Percentiles rank a stretch among this genome's conserved stretches.
Conservation (phyloP, 306 rosid genomes). For the Cyclanthera cordifolia region DNA sequence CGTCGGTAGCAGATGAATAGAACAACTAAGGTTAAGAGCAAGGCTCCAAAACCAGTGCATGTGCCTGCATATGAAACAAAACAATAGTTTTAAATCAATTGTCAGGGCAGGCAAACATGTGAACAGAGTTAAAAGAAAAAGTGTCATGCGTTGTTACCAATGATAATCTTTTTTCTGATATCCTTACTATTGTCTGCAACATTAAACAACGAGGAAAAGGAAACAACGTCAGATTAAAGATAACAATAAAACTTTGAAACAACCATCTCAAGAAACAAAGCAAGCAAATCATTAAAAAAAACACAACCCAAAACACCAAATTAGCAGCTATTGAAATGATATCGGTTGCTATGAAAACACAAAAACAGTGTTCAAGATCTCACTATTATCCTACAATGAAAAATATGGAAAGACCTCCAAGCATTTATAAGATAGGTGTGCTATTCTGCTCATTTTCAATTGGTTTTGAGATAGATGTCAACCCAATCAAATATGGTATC, state of each 20-base stretch:
- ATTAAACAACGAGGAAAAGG: not conserved
- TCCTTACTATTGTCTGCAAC: constrained; percentile 15
- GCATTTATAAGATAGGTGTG: no score
- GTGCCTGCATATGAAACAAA: constrained; percentile 21
- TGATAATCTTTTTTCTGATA: not conserved
- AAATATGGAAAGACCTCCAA: no score
- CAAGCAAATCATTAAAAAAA: not conserved
- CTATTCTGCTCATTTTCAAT: no score
- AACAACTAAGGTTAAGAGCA: not conserved
- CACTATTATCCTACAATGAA: no score
- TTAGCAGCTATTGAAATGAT: not conserved
- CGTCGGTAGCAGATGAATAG: constrained; percentile 15
- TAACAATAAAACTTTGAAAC: not conserved
- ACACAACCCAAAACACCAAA: not conserved
- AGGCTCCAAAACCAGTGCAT: not conserved
- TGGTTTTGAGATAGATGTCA: no score
- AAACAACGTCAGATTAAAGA: not conserved
- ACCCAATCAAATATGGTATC: no score
- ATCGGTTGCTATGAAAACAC: not conserved
- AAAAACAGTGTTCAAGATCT: no score
- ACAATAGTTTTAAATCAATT: not conserved
- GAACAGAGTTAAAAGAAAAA: not conserved
- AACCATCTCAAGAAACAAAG: not conserved
- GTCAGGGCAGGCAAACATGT: not conserved
- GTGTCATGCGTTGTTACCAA: constrained; percentile 37